These are phyloP conservation scores for Gastrolobium bilobum DNA, from an alignment of 306 rosid species.

Conservation along the genomic window DNA sequence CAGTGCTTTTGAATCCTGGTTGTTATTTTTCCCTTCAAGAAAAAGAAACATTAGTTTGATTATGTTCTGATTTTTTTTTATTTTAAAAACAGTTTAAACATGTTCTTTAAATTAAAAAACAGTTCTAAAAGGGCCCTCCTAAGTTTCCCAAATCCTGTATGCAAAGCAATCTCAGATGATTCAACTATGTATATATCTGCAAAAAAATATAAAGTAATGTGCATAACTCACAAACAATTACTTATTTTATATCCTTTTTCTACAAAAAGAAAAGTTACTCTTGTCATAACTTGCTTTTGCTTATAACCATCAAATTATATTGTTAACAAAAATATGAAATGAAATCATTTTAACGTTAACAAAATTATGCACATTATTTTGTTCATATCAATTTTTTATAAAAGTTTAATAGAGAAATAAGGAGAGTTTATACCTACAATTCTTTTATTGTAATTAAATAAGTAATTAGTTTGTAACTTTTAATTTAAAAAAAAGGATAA, in stretches of 20 bases:
- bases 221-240: neutral
- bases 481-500: too few species aligned
- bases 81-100: too few species aligned
- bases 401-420: too few species aligned
- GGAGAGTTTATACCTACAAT: too few species aligned
- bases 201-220: neutral
- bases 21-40: constrained; percentile 34
- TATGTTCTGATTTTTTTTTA: too few species aligned
- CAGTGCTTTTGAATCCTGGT: constrained; percentile 25
- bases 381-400: neutral
- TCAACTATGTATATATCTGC: neutral
- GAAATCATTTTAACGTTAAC: neutral
- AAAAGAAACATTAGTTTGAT: constrained; percentile 10
- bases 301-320: too few species aligned
- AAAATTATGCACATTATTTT: neutral
- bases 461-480: too few species aligned
- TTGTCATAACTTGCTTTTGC: too few species aligned
- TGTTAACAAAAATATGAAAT: too few species aligned
- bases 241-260: neutral
- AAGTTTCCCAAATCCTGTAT: neutral
- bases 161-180: neutral
- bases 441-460: too few species aligned
- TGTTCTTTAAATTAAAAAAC: too few species aligned
- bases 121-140: neutral
- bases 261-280: too few species aligned